These are phyloP conservation scores for Clavariopsis aquatica DNA, from an alignment of 495 filamentous ascomycete species.

Conservation along the genomic window DNA sequence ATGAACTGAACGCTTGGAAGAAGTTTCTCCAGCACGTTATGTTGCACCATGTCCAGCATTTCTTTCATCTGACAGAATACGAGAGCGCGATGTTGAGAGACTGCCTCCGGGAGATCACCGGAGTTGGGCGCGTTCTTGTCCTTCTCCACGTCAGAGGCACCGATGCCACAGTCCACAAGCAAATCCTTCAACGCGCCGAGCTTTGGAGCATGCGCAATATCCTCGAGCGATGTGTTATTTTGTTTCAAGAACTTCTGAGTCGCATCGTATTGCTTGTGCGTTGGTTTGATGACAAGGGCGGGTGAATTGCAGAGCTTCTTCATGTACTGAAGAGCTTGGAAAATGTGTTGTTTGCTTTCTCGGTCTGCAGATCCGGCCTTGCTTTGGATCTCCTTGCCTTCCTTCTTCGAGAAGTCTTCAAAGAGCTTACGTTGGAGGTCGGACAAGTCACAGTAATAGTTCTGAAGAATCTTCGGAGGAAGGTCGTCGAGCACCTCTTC, in stretches of 20 bases:
- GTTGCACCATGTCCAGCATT: constrained; percentile 98
- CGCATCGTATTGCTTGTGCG: constrained; percentile 84
- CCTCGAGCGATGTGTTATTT: constrained; percentile 72
- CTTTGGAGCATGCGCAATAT: constrained; percentile 88
- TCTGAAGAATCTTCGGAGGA: constrained; percentile 97
- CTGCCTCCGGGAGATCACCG: constrained; percentile 68
- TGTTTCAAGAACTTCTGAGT: constrained; percentile 71
- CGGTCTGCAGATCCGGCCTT: constrained; percentile 79
- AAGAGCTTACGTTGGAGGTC: constrained; percentile 93
- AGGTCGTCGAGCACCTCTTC: constrained; percentile 96
- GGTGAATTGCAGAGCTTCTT: constrained; percentile 98
- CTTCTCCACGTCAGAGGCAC: constrained; percentile 59
- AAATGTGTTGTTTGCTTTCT: constrained; percentile 95
- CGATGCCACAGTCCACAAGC: constrained; percentile 93
- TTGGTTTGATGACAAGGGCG: constrained; percentile 89
- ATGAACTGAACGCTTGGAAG: constrained; percentile 86
- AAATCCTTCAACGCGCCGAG: constrained; percentile 85
- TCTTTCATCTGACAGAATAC: constrained; percentile 99
- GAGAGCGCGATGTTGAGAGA: constrained; percentile 91
- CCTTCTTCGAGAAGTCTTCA: constrained; percentile 92
- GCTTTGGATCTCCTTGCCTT: constrained; percentile 76
- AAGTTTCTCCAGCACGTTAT: constrained; percentile 79
- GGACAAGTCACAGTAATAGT: constrained; percentile 98
- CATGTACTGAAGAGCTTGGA: constrained; percentile 99
- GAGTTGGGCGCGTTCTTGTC: constrained; percentile 25